phyloP scores from a whole-genome alignment of 495 filamentous ascomycete genomes.

The Hamigera avellanea region DNA sequence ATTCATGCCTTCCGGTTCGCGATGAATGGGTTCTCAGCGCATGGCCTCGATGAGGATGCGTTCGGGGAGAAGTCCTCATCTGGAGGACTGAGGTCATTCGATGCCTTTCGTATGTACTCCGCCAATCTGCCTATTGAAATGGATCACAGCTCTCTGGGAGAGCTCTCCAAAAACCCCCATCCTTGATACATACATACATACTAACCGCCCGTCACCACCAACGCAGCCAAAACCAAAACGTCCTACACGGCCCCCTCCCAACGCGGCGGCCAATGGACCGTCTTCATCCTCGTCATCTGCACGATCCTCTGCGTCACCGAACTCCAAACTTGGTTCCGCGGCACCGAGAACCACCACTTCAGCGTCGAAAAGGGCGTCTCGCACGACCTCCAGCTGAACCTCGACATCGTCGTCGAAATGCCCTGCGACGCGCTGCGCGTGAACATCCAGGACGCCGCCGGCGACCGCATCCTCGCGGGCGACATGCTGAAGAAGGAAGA shows the following conservation, averaged over 20 bases:
- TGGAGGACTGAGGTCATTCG: constrained; percentile 66
- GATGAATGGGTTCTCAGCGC: constrained; percentile 64
- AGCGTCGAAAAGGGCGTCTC: constrained; percentile 87
- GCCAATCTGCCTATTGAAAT: not conserved
- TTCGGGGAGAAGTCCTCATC: constrained; percentile 61
- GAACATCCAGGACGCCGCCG: constrained; percentile 94
- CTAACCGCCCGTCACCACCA: too few relatives aligned
- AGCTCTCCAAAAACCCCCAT: not conserved
- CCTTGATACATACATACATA: too few relatives aligned
- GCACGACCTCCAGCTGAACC: constrained; percentile 82
- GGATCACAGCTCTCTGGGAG: not conserved
- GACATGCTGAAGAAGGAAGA: constrained; percentile 60
- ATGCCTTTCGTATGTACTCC: constrained; percentile 79
- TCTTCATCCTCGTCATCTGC: constrained; percentile 63
- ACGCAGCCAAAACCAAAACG: constrained; percentile 84
- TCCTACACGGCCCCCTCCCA: constrained; percentile 73
- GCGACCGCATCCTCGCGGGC: constrained; percentile 81
- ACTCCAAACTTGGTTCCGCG: constrained; percentile 68
- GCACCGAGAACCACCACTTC: constrained; percentile 78
- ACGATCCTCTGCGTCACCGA: constrained; percentile 64
- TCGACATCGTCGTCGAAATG: constrained; percentile 92
- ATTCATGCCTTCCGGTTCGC: constrained; percentile 24
- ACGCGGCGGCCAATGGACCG: constrained; percentile 87
- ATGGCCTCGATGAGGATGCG: constrained; percentile 60
- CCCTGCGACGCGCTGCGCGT: constrained; percentile 76